Evolutionary conservation across 2,329 filamentous ascomycete species (phyloP).

Genomic region (Hirsutella minnesotensis): DNA sequence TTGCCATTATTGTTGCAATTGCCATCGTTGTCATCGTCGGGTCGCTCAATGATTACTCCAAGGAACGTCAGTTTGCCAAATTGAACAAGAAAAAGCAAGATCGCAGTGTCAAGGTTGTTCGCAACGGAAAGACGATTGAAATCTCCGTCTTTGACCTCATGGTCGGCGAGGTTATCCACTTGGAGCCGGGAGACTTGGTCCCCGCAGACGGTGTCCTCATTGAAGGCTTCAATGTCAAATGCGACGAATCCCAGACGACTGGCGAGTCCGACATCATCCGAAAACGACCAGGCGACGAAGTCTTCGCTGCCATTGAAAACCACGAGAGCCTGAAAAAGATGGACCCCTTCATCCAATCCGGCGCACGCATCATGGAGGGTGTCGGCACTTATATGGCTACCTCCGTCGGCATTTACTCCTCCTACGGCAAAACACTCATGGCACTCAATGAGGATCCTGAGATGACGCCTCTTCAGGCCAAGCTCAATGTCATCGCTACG

Average conservation of each 20-base stretch:
- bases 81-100: slow-evolving; percentile 72
- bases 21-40: slow-evolving; percentile 66
- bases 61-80: slow-evolving; percentile 68
- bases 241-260: slow-evolving; percentile 69
- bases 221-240: slow-evolving; percentile 61
- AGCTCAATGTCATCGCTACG: slow-evolving; percentile 62
- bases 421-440: slow-evolving; percentile 66
- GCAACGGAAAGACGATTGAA: slow-evolving; percentile 58
- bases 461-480: slow-evolving; percentile 65
- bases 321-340: slow-evolving; percentile 57
- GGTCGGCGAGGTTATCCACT: slow-evolving; percentile 57
- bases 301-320: slow-evolving; percentile 56
- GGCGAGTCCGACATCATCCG: slow-evolving; percentile 67
- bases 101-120: slow-evolving; percentile 58
- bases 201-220: slow-evolving; percentile 65
- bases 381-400: slow-evolving; percentile 66
- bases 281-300: slow-evolving; percentile 56
- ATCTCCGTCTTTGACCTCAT: slow-evolving; percentile 58
- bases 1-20: slow-evolving; percentile 73
- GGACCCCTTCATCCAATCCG: slow-evolving; percentile 79
- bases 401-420: slow-evolving; percentile 60
- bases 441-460: slow-evolving; percentile 62
- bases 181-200: slow-evolving; percentile 66
- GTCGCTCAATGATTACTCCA: slow-evolving; percentile 69
- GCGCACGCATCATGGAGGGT: slow-evolving; percentile 64